A percentile compares a stretch with the other conserved stretches of the same genome.
phyloP scores from a whole-genome alignment of 108 stramenopile species.

The Skeletonema tropicum region DNA sequence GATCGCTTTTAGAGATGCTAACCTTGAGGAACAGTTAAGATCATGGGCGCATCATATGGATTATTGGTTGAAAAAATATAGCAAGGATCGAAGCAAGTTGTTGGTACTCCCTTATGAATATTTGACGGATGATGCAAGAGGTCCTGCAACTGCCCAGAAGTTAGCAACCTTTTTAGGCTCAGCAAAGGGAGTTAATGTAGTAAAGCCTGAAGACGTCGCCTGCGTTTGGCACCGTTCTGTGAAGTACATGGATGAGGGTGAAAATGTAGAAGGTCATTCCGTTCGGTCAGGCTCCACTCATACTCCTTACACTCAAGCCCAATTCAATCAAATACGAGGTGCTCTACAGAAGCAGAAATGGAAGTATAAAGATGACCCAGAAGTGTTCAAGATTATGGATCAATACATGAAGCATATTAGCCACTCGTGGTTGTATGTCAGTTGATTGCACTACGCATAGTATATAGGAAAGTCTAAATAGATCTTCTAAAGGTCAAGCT shows the following conservation, averaged over 20 bases:
- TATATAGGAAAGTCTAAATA: not conserved
- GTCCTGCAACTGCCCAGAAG: not conserved
- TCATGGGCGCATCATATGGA: conserved; percentile 24
- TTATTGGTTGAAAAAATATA: conserved; percentile 47
- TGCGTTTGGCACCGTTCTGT: conserved; percentile 37
- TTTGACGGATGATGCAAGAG: conserved; percentile 5
- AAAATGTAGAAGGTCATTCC: not conserved
- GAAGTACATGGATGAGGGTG: conserved; percentile 22
- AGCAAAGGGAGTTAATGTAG: not conserved
- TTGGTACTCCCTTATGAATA: conserved; percentile 31
- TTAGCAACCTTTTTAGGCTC: conserved; percentile 18
- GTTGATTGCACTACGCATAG: not conserved
- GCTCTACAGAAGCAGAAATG: not conserved
- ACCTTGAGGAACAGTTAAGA: conserved; percentile 24
- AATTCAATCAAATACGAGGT: not conserved
- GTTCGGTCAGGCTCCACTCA: not conserved
- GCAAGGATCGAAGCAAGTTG: conserved; percentile 4
- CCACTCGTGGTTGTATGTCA: not conserved
- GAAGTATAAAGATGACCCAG: not conserved
- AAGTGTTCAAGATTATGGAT: not conserved
- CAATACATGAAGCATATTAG: not conserved
- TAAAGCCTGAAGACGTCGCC: not conserved
- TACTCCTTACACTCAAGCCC: not conserved
- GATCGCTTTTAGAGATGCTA: conserved; percentile 41
- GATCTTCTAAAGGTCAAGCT: too few species aligned